Percentiles rank a stretch among this genome's conserved stretches.
Evolutionary conservation across 345 rosid genomes (phyloP).

Genomic region (Sonneratia alba): DNA sequence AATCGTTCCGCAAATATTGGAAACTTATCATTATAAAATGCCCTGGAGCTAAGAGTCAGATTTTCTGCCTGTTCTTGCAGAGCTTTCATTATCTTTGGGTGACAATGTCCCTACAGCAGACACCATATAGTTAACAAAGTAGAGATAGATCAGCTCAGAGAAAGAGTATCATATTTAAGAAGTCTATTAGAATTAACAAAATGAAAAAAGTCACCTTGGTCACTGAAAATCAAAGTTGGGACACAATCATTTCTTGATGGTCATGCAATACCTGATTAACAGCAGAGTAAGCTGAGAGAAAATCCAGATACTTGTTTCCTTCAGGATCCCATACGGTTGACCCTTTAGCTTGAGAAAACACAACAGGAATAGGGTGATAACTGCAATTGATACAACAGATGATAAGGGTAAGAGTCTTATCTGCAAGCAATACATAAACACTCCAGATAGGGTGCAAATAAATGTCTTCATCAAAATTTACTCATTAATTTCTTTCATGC

Average conservation of each 20-base stretch:
- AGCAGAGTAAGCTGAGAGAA: slow-evolving; percentile 90
- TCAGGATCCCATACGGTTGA: slow-evolving; percentile 85
- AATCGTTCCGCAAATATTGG: slow-evolving; percentile 71
- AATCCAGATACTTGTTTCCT: slow-evolving; percentile 84
- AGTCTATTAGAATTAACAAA: not conserved
- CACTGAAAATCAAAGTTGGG: not conserved
- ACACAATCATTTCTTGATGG: not conserved
- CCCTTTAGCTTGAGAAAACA: slow-evolving; percentile 86
- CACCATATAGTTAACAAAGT: not conserved
- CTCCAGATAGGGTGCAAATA: not conserved
- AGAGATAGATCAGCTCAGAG: not conserved
- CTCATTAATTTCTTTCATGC: not conserved
- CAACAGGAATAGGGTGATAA: slow-evolving; percentile 94
- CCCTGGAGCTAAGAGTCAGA: slow-evolving; percentile 82
- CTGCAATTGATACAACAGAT: slow-evolving; percentile 21
- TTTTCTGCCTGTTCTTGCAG: slow-evolving; percentile 72
- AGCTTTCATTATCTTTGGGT: slow-evolving; percentile 81
- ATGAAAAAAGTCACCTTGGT: not conserved
- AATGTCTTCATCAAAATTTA: not conserved
- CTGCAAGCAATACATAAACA: not conserved
- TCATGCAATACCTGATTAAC: slow-evolving; percentile 62
- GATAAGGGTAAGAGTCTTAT: not conserved
- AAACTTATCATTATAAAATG: slow-evolving; percentile 78
- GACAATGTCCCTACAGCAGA: slow-evolving; percentile 75
- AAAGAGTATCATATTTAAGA: not conserved